Evolutionary conservation across 2,329 filamentous ascomycete species (phyloP), one percentile per base, ranked within the genome.

Genomic region (Aureobasidium sp.): DNA sequence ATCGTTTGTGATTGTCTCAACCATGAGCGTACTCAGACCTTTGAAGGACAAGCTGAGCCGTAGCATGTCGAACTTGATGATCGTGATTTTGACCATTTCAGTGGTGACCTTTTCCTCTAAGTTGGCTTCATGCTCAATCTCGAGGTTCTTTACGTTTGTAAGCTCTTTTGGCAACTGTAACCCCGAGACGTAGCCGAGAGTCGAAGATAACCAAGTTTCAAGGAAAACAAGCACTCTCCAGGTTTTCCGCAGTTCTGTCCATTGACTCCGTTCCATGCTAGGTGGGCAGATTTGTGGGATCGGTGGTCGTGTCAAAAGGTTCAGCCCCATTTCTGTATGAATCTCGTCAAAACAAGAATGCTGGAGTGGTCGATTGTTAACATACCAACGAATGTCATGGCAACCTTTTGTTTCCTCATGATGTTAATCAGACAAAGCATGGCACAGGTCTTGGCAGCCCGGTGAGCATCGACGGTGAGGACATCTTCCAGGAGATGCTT

Each of bases 51-150:
- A 14, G 25, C 45, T 62, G 8, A 55, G 52, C 11, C 52, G 44
- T 20, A 62, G 29, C 52, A 62, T 58, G n/a, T 62, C 53, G 27
- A 51, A 42, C 34, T 62, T 62, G n/a, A 62, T 45, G 17, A 51
- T 20, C 0, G 53, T 42, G 29, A 62, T 52, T n/a, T 52, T 62
- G 53, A 55, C 39, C 61, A 62, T 62, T 31, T 62, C 61, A 8
- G 61, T 58, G 27, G 44, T 31, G 25, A 62, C 53, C n/a, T 36
- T 34, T 12, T 58, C 61, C 11, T 55, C 60, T 4, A 62, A 34
- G 17, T 31, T n/a, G 20, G 27, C 4, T 20, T 56, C 51, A 11
- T 29, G 25, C 5, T 57, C 60, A 1, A 42, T 56, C 31, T 62
- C 51, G n/a, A 62, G 12, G 7, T 49, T 42, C 15, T 39, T 48